Evolutionary conservation across 495 filamentous ascomycete species (phyloP), one percentile per base, ranked within the genome.

Genomic region (Lepraria neglecta): DNA sequence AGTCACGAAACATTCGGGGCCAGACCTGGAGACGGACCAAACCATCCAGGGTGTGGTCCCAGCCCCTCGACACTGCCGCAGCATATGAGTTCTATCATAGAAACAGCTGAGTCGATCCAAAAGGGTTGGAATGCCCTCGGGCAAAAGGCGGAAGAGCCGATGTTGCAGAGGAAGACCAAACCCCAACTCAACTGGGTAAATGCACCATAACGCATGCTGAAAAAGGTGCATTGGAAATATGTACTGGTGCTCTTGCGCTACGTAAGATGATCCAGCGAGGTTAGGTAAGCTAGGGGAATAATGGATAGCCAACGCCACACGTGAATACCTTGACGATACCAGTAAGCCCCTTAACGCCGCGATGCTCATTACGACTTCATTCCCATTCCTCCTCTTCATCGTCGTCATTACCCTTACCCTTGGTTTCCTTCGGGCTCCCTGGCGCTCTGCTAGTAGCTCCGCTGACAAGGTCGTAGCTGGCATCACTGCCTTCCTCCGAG

Each of bases 391-490:
- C 86, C 47, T 87, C 84, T 65, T 86, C 84, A 64, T 86, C 83
- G 56, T 85, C 84, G 33, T 74, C 77, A 64, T 78, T 77, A 54
- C 77, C 71, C 64, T 78, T 76, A 60, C 80, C 76, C 47, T 68
- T 65, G 66, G 78, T 79, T 58, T 85, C 86, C 72, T 86, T 88
- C 33, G 92, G 92, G 69, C 88, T 92, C 3, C 81, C 80, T 14
- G 86, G 84, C 31, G 89, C 84, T 56, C 86, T 85, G 71, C 89
- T 96, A 12, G 87, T 84, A 9, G 87, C 84, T 19, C 91, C 91
- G 66, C 90, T 95, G 45, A 97, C 89, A 40, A 97, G 78, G 71
- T 97, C 92, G 68, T 97, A 97, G 75, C 90, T 95, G 19, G 88
- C 88, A 67, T 97, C 92, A 71, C 90, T 95, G 69, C 88, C 91